Evolutionary conservation across 1,139 yeast species (phyloP).

Genomic region (Yamadazyma siamensis): DNA sequence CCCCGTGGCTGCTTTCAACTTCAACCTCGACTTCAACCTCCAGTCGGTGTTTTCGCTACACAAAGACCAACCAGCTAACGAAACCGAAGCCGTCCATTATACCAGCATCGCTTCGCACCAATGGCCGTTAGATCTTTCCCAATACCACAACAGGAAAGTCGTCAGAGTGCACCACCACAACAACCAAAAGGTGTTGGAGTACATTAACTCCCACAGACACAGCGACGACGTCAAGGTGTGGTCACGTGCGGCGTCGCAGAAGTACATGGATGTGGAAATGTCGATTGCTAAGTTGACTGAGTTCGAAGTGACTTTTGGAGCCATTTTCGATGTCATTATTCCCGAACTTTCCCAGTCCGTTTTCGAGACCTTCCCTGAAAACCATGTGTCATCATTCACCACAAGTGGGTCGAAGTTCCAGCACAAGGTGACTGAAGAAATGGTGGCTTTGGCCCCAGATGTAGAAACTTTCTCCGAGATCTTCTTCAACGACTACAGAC

Average conservation of each 20-base stretch:
- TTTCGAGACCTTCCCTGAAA: constrained; percentile 50
- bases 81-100: constrained; percentile 12
- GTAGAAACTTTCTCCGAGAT: constrained; percentile 30
- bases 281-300: constrained; percentile 18
- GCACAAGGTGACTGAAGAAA: constrained; percentile 19
- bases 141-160: constrained; percentile 51
- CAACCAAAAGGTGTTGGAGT: constrained; percentile 17
- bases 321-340: constrained; percentile 39
- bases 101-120: constrained; percentile 15
- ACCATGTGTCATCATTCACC: constrained; percentile 9
- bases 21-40: no score
- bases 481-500: constrained; percentile 71
- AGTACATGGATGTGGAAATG: constrained; percentile 36
- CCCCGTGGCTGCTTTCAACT: no score
- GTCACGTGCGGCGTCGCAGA: constrained; percentile 24
- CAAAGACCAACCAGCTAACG: background rate
- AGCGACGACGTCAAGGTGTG: constrained; percentile 30
- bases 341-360: constrained; percentile 56
- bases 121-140: constrained; percentile 46
- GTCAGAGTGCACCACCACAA: constrained; percentile 35
- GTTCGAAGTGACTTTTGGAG: constrained; percentile 18
- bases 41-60: no score
- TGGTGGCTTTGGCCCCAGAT: constrained; percentile 14
- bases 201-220: constrained; percentile 7
- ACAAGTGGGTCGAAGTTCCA: constrained; percentile 10